Evolutionary conservation across 2,329 filamentous ascomycete species (phyloP).

Genomic region (Botrytis paeoniae): DNA sequence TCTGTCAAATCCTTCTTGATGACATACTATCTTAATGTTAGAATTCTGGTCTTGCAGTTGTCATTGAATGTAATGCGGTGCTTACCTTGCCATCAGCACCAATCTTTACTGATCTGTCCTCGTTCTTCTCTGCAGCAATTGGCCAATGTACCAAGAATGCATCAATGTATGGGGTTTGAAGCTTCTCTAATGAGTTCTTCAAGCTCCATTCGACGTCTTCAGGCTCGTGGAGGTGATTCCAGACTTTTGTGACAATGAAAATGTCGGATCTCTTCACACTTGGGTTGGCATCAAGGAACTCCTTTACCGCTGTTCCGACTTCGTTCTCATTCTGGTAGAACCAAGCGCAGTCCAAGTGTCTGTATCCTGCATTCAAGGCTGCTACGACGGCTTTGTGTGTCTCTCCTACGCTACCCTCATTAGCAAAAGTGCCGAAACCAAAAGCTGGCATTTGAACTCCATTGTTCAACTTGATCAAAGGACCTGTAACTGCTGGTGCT

Average conservation of each 20-base stretch:
- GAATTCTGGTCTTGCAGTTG: constrained; percentile 12
- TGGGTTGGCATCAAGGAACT: constrained; percentile 57
- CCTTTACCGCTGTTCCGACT: constrained; percentile 74
- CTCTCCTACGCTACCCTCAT: constrained; percentile 39
- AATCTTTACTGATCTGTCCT: constrained; percentile 58
- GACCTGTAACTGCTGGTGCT: constrained; percentile 28
- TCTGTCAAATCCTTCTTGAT: constrained; percentile 64
- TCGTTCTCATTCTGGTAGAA: constrained; percentile 80
- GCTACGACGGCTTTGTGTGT: constrained; percentile 48
- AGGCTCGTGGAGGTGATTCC: constrained; percentile 57
- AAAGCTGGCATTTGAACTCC: constrained; percentile 42
- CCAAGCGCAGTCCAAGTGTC: constrained; percentile 68
- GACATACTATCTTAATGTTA: constrained; percentile 45
- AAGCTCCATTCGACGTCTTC: constrained; percentile 65
- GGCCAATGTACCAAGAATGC: constrained; percentile 83
- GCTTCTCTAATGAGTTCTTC: constrained; percentile 66
- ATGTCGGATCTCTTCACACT: constrained; percentile 54
- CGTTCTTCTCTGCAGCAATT: constrained; percentile 70
- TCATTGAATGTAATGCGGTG: neutral
- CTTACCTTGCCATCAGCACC: constrained; percentile 50
- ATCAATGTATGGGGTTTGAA: constrained; percentile 78
- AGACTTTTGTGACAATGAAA: constrained; percentile 35
- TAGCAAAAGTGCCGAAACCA: constrained; percentile 43
- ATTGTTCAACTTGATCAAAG: constrained; percentile 36
- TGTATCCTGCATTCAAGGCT: constrained; percentile 65